Conservation (phyloP, 2,329 filamentous ascomycete genomes). For the Zasmidium cellare region DNA sequence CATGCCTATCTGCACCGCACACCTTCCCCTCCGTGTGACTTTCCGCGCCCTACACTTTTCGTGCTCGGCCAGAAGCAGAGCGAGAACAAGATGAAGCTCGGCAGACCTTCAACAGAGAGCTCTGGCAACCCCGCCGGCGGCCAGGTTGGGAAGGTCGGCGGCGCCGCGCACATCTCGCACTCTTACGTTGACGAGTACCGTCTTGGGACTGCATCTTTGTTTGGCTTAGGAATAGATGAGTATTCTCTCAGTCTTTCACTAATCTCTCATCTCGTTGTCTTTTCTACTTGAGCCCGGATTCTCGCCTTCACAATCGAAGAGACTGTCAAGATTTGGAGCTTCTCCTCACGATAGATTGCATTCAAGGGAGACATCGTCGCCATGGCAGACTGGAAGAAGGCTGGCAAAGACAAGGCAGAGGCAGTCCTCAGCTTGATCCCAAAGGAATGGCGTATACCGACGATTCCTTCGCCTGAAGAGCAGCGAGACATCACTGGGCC, state of each 20-base stretch:
- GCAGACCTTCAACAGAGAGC: not conserved
- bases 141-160: not conserved
- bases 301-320: no score
- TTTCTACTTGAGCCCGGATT: no score
- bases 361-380: not conserved
- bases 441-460: constrained; percentile 54
- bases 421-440: constrained; percentile 57
- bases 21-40: no score
- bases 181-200: no score
- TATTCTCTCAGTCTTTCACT: no score
- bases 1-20: not conserved
- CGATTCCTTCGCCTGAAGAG: constrained; percentile 50
- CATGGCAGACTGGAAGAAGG: constrained; percentile 48
- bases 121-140: not conserved
- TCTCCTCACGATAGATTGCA: not conserved
- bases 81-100: no score
- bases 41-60: no score
- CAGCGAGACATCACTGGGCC: constrained; percentile 58
- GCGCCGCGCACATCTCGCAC: not conserved
- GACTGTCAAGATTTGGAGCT: not conserved
- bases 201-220: no score
- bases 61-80: no score
- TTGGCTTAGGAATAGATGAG: no score
- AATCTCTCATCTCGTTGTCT: no score
- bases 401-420: constrained; percentile 55